Evolutionary conservation across 2,329 filamentous ascomycete genomes (phyloP).

Genomic region (Talaromyces amestolkiae): DNA sequence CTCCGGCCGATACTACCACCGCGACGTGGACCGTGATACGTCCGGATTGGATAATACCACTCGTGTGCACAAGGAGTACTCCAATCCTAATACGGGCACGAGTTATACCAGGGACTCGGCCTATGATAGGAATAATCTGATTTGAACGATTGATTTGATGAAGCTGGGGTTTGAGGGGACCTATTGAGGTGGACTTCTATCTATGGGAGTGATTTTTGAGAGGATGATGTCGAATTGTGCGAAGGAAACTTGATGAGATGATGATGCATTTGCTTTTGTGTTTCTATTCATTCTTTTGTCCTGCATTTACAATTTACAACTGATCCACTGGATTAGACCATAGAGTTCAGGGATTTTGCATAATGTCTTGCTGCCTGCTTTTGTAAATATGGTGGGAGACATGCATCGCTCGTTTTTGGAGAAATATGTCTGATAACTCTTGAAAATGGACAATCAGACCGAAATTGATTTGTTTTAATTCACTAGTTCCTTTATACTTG

Average conservation of each 20-base stretch:
- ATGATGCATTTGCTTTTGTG: background rate
- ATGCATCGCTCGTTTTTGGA: conserved; percentile 12
- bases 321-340: background rate
- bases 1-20: conserved; percentile 32
- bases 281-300: conserved; percentile 4
- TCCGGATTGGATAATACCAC: conserved; percentile 26
- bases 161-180: conserved; percentile 15
- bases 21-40: conserved; percentile 32
- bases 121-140: conserved; percentile 26
- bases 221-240: background rate
- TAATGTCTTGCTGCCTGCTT: conserved; percentile 1
- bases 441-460: conserved; percentile 4
- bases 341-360: conserved; percentile 4
- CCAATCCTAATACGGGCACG: conserved; percentile 35
- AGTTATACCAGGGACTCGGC: conserved; percentile 31
- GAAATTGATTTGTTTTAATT: background rate
- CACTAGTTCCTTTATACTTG: too few species aligned
- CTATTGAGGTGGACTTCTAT: background rate
- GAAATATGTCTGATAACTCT: conserved; percentile 8
- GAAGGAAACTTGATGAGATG: background rate
- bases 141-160: conserved; percentile 12
- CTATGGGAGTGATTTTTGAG: background rate
- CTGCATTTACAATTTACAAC: background rate
- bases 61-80: conserved; percentile 34
- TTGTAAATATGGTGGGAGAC: conserved; percentile 9